These are phyloP conservation scores for Colletotrichum liaoningense DNA, from an alignment of 2,329 filamentous ascomycete genomes.

Conservation along the genomic window DNA sequence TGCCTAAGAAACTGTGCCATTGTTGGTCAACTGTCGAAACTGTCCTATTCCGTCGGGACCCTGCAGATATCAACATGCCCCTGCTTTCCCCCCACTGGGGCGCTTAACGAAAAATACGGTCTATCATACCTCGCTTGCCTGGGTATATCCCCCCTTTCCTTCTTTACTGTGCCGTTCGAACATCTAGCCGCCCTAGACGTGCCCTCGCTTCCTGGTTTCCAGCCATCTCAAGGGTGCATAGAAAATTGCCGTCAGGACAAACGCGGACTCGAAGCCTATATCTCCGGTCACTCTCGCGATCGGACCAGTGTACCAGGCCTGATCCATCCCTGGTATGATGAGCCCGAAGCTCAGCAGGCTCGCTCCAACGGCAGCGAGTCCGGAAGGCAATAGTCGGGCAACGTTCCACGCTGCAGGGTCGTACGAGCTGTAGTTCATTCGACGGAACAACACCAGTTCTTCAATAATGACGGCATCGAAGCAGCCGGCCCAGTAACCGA, in stretches of 20 bases:
- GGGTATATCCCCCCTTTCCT: neutral
- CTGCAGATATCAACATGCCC: constrained; percentile 11
- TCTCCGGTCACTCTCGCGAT: constrained; percentile 56
- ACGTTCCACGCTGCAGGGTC: constrained; percentile 58
- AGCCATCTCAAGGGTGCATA: constrained; percentile 53
- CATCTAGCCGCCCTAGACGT: constrained; percentile 34
- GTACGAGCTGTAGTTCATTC: constrained; percentile 53
- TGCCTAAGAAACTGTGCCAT: constrained; percentile 19
- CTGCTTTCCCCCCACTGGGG: neutral
- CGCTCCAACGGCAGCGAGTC: constrained; percentile 56
- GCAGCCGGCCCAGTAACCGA: constrained; percentile 59
- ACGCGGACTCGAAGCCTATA: constrained; percentile 58
- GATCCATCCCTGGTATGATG: constrained; percentile 54
- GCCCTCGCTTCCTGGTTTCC: constrained; percentile 48
- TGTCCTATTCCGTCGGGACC: constrained; percentile 2
- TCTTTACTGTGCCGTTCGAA: neutral
- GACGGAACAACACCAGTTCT: constrained; percentile 56
- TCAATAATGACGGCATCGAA: constrained; percentile 53
- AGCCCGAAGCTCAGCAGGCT: constrained; percentile 55
- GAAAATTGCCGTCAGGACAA: constrained; percentile 52
- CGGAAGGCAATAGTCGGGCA: constrained; percentile 52
- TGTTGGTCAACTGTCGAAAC: constrained; percentile 16
- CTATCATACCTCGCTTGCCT: constrained; percentile 27
- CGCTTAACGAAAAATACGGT: constrained; percentile 25
- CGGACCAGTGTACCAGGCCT: constrained; percentile 56